phyloP scores from a whole-genome alignment of 352 stramenopile genomes.

The Albugo candida region DNA sequence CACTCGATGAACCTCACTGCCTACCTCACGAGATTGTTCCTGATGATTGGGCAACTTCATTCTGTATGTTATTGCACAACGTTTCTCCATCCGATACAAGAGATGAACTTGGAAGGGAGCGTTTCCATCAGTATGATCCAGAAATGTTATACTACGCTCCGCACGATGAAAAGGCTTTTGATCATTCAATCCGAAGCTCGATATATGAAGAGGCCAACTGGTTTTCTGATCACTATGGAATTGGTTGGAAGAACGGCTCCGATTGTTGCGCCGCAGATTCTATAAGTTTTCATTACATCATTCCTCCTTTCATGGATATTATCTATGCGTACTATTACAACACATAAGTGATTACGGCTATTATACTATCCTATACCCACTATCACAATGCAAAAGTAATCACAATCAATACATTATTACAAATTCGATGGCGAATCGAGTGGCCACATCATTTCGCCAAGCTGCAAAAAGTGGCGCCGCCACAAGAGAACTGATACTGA shows the following conservation, averaged over 20 bases:
- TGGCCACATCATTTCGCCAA: background rate
- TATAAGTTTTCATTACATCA: slow-evolving; percentile 76
- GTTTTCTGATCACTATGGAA: slow-evolving; percentile 68
- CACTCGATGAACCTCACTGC: slow-evolving; percentile 57
- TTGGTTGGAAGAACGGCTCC: slow-evolving; percentile 62
- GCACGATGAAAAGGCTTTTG: slow-evolving; percentile 47
- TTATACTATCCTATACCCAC: slow-evolving; percentile 59
- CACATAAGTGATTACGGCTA: background rate
- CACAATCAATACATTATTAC: too few species aligned
- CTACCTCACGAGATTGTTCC: slow-evolving; percentile 25
- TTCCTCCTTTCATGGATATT: slow-evolving; percentile 62
- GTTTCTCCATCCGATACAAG: slow-evolving; percentile 54
- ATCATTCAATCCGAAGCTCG: slow-evolving; percentile 47
- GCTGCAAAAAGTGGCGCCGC: background rate
- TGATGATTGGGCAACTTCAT: slow-evolving; percentile 76
- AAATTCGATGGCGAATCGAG: background rate
- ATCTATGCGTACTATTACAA: slow-evolving; percentile 75
- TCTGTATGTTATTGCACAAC: slow-evolving; percentile 61
- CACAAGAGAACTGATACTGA: slow-evolving; percentile 31
- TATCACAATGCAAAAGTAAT: slow-evolving; percentile 24
- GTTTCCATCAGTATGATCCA: slow-evolving; percentile 74
- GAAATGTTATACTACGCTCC: slow-evolving; percentile 39
- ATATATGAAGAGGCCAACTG: slow-evolving; percentile 79
- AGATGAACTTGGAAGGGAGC: slow-evolving; percentile 39
- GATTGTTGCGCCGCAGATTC: slow-evolving; percentile 56